Percentiles rank a stretch among this genome's conserved stretches.
phyloP scores from a whole-genome alignment of 1,139 yeast genomes.

The Suhomyces choctaworum region DNA sequence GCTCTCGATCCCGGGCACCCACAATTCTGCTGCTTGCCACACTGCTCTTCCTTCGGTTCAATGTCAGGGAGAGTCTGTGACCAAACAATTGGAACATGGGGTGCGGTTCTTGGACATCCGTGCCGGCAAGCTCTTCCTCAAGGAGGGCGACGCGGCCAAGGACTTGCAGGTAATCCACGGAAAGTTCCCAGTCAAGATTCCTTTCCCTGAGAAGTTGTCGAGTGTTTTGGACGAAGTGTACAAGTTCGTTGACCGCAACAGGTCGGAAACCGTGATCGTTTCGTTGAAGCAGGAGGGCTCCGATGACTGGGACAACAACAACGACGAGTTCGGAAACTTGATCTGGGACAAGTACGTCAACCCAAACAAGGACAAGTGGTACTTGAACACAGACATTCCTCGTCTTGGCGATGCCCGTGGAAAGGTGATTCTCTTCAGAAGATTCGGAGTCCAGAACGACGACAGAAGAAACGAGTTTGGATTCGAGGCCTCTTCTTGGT shows the following conservation, averaged over 20 bases:
- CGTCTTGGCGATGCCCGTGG: conserved; percentile 64
- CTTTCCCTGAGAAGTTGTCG: conserved; percentile 54
- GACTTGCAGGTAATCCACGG: conserved; percentile 75
- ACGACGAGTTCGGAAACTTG: conserved; percentile 65
- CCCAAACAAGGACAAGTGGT: conserved; percentile 59
- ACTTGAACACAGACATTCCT: conserved; percentile 57
- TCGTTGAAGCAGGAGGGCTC: conserved; percentile 77
- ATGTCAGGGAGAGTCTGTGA: conserved; percentile 66
- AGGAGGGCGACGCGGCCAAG: conserved; percentile 47
- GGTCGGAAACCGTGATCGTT: conserved; percentile 62
- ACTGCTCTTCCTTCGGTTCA: conserved; percentile 77
- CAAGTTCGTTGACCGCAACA: conserved; percentile 52
- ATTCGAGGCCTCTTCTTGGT: conserved; percentile 68
- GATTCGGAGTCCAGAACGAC: conserved; percentile 62
- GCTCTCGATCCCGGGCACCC: conserved; percentile 77
- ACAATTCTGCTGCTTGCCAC: conserved; percentile 75
- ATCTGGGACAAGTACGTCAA: conserved; percentile 62
- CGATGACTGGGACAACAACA: conserved; percentile 59
- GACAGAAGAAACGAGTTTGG: conserved; percentile 53
- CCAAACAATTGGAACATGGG: conserved; percentile 68
- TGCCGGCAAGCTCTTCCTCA: conserved; percentile 58
- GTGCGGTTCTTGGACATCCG: conserved; percentile 74
- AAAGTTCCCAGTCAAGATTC: conserved; percentile 68
- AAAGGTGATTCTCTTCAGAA: conserved; percentile 63
- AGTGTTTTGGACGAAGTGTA: conserved; percentile 58